Base-by-base conservation (phyloP, 768 basidiomycete genomes). In the Termitomyces heimii region DNA sequence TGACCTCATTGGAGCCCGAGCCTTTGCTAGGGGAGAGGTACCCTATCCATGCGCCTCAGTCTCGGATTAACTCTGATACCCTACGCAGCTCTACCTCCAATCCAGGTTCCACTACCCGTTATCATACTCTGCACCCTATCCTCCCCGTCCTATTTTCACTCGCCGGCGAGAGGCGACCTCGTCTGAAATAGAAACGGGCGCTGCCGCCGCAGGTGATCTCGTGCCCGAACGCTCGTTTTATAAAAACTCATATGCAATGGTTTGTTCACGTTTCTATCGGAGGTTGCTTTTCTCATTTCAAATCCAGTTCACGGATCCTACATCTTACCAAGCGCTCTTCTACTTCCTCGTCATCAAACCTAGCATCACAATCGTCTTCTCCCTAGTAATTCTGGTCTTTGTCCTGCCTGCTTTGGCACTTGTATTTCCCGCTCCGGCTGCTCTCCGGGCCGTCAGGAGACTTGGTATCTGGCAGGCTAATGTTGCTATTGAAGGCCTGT, bases 341-440 rank as follows among this genome's bases (percentile, higher is more conserved):
- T 92, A 93, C 68, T 93, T 93, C 72, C 79, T 93, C 59, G 88
- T 92, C 50, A 84, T 93, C 75, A 93, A 93, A 68, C 89, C 91
- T 2, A 78, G 82, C 31, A 88, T 92, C 68, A 90, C 89, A 1
- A 70, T 93, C 28, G 72, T 87, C 18, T 73, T 92, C 35, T 79
- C 82, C 5, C 67, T 89, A 14, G 62, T 73, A 22, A 67, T 89
- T 50, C 39, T 89, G 16, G 70, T 81, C 14, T 59, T 89, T 56
- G 80, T 84, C 24, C 72, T 89, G 0, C 77, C 87, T 1, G 71
- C 80, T 18, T 71, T 89, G 12, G 68, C 79, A 29, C 74, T 90
- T 3, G 68, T 92, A 6, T 56, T 88, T 18, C 87, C 90, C 10
- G 85, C 84, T 0, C 91, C 90, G 2, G 73, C 85, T 26, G 77